Evolutionary conservation across 23 red algal species (phyloP).

Genomic region (Cyanidium caldarium): DNA sequence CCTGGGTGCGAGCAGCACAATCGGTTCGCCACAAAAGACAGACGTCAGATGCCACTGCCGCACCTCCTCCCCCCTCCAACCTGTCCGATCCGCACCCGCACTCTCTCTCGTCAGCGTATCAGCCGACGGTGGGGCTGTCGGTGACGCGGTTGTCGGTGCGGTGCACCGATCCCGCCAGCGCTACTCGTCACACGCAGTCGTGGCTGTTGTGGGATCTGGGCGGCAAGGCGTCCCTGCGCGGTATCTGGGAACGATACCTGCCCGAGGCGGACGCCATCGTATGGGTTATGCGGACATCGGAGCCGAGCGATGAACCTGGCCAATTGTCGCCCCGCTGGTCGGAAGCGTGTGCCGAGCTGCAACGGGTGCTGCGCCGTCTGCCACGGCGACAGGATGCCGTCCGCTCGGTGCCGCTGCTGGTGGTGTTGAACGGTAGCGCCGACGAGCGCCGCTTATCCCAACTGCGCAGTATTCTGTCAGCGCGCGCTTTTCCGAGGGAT

Average conservation of each 20-base stretch:
- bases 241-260: constrained; percentile 65
- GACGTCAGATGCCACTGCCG: no score
- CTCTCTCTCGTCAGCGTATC: no score
- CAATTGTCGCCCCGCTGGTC: neutral
- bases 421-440: neutral
- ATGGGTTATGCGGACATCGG: constrained; percentile 58
- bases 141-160: neutral
- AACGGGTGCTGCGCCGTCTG: neutral
- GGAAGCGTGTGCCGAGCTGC: neutral
- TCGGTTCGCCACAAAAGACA: no score
- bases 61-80: no score
- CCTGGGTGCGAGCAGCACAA: neutral
- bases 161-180: neutral
- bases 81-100: no score
- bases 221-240: constrained; percentile 32
- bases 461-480: no score
- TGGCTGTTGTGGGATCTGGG: constrained; percentile 79
- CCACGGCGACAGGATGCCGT: neutral
- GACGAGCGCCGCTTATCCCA: no score
- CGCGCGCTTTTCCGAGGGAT: no score
- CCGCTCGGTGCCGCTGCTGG: neutral
- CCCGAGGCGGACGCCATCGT: constrained; percentile 53
- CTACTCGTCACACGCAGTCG: neutral
- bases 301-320: neutral
- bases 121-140: no score